A percentile compares a stretch with the other conserved stretches of the same genome.
These are phyloP conservation scores for Ilex asprella DNA, from an alignment of 257 asterid species.

Conservation along the genomic window DNA sequence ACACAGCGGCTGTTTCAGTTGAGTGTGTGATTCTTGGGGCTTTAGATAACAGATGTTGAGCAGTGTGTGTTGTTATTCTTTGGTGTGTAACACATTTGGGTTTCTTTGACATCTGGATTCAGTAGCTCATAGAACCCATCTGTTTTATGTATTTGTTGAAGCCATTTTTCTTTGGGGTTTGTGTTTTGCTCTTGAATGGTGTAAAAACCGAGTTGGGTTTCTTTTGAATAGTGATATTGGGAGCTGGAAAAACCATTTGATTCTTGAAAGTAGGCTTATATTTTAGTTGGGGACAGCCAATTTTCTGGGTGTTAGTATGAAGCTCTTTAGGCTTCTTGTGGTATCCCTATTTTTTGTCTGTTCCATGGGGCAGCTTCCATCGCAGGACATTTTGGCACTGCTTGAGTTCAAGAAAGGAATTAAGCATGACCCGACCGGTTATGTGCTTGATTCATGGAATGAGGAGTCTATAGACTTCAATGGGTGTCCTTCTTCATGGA, in stretches of 20 bases:
- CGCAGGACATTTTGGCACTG: constrained; percentile 75
- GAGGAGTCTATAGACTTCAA: constrained; percentile 95
- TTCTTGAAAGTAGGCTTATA: background rate
- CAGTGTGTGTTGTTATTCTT: background rate
- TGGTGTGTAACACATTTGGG: constrained; percentile 9
- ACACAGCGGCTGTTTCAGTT: background rate
- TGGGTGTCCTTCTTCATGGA: constrained; percentile 98
- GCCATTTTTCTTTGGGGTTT: constrained; percentile 1
- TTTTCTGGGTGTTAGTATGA: constrained; percentile 38
- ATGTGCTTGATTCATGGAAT: constrained; percentile 81
- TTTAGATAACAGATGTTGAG: background rate
- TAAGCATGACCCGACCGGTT: constrained; percentile 88
- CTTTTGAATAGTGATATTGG: too few relatives aligned
- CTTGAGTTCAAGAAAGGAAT: constrained; percentile 95
- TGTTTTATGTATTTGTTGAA: too few relatives aligned
- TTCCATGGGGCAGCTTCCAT: constrained; percentile 78
- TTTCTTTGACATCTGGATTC: background rate
- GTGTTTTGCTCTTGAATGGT: constrained; percentile 13
- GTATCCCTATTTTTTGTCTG: constrained; percentile 40
- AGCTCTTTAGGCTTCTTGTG: constrained; percentile 42
- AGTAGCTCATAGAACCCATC: too few relatives aligned
- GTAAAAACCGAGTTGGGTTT: background rate
- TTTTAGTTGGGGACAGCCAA: constrained; percentile 2
- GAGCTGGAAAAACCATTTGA: background rate
- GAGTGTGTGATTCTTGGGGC: background rate